Base-by-base conservation (phyloP, 345 rosid genomes). In the Mangifera indica region DNA sequence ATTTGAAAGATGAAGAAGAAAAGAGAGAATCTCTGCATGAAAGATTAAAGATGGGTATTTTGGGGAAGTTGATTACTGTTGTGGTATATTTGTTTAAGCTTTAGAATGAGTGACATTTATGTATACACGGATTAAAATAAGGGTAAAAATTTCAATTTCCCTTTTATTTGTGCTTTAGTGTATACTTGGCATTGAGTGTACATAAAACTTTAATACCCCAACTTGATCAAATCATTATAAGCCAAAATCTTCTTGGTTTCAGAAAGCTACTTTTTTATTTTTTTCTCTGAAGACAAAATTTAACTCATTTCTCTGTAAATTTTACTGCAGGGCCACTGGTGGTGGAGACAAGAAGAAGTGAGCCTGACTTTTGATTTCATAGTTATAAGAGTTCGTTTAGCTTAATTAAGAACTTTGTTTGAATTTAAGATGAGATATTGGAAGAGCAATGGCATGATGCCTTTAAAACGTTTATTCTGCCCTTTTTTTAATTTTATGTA, bases 271-370 rank as follows among this genome's bases (percentile, higher is more conserved):
- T 17, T n/a, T n/a, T n/a, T n/a, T 18, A 26, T 53, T 52, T 15
- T 67, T 10, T n/a, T 51, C 37, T n/a, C 34, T n/a, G n/a, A 18
- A 32, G 18, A 53, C 49, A 22, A 42, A 37, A 3, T 48, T 18
- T 69, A 42, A 45, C 54, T n/a, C 59, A 5, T 34, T 46, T 37
- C 7, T 25, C 51, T 22, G 15, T 37, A 7, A 34, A 53, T 29
- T 7, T 44, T 8, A 5, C 37, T 76, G 54, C 85, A 85, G 92
- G 82, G 82, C 90, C 60, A 61, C 76, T 25, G 90, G 85, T 51
- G 88, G 81, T 62, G 71, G 80, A 1, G 92, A 88, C 78, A 88
- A 86, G 80, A 88, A 88, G 87, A 86, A 86, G 74, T 87, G 82
- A 87, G 59, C 21, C 18, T 0, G 32, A 7, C 21, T 49, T 5